Base-by-base conservation (phyloP, 2,329 filamentous ascomycete genomes). In the Podosphaera aphanis region DNA sequence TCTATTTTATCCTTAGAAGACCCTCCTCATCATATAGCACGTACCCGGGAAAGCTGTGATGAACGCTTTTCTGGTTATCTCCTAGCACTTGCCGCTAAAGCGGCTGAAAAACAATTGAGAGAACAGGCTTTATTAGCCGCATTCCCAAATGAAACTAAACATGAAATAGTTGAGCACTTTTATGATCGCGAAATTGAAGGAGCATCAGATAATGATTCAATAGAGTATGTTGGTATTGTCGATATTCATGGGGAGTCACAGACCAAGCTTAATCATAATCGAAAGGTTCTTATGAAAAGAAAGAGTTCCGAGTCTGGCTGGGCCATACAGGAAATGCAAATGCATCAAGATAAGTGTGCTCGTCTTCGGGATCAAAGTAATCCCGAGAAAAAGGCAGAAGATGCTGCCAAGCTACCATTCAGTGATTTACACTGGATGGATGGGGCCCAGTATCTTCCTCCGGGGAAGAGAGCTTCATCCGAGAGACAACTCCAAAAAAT, bases 51-150 rank as follows among this genome's bases (percentile, higher is more conserved):
- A 67, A 85, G 69, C 47, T 79, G 81, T 51, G 82, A 90, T 56
- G 81, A 83, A 50, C 71, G 73, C 50, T 79, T 82, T 53, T 75
- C 79, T 44, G 75, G 77, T 33, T 86, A 86, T 60, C 64, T 93
- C 46, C 70, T 93, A 48, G 76, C 81, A 47, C 66, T 93, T 47
- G 83, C 85, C 38, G 82, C 82, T 44, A 79, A 77, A 56, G 79
- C 84, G 56, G 82, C 81, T 7, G 78, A 90, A 59, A 75, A 77
- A 56, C 79, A 88, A 59, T 66, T 94, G 51, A 75, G 80, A 50
- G 85, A 62, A 73, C 77, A 48, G 79, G 81, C 79, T 42, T 68
- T 85, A 39, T 35, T 45, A 57, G 77, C 77, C 35, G 82, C 79
- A 1, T 86, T 84, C 56, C 79, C 80, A 55, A 78, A 78, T 56